A percentile compares a stretch with the other conserved stretches of the same genome.
Conservation (phyloP, 306 rosid genomes). For the Vigna hirtella region DNA sequence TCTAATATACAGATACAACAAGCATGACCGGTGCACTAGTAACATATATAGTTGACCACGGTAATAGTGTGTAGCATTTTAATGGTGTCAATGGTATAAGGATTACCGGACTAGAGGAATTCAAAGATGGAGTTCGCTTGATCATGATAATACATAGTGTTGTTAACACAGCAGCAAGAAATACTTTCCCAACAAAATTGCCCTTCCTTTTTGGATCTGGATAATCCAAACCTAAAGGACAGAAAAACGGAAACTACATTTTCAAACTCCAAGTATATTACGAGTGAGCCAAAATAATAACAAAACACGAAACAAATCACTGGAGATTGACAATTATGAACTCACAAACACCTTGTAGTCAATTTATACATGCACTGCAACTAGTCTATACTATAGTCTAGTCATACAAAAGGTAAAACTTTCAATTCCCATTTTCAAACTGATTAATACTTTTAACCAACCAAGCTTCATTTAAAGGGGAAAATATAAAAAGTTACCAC, state of each 20-base stretch:
- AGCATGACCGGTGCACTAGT: background rate
- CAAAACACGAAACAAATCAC: slow-evolving; percentile 14
- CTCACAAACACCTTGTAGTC: slow-evolving; percentile 16
- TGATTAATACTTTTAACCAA: slow-evolving; percentile 27
- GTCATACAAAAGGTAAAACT: slow-evolving; percentile 8
- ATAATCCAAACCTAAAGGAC: slow-evolving; percentile 77
- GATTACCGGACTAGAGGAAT: slow-evolving; percentile 72
- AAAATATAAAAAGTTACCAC: background rate
- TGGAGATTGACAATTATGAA: slow-evolving; percentile 2
- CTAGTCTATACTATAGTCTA: slow-evolving; percentile 29
- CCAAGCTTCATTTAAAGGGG: background rate
- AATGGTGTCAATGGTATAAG: slow-evolving; percentile 9
- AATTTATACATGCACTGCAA: background rate
- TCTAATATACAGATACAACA: background rate
- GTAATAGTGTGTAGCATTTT: slow-evolving; percentile 3
- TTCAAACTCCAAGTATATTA: slow-evolving; percentile 25
- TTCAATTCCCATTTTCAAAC: slow-evolving; percentile 36
- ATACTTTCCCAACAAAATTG: slow-evolving; percentile 79
- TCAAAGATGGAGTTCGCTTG: slow-evolving; percentile 80
- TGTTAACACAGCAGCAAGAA: slow-evolving; percentile 79
- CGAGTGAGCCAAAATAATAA: background rate
- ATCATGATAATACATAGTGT: slow-evolving; percentile 82
- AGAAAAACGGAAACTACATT: slow-evolving; percentile 22
- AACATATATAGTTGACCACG: background rate
- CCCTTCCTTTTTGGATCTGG: slow-evolving; percentile 81